These are phyloP conservation scores for Arthrobotrys iridis DNA, from an alignment of 2,329 filamentous ascomycete genomes.

Conservation along the genomic window DNA sequence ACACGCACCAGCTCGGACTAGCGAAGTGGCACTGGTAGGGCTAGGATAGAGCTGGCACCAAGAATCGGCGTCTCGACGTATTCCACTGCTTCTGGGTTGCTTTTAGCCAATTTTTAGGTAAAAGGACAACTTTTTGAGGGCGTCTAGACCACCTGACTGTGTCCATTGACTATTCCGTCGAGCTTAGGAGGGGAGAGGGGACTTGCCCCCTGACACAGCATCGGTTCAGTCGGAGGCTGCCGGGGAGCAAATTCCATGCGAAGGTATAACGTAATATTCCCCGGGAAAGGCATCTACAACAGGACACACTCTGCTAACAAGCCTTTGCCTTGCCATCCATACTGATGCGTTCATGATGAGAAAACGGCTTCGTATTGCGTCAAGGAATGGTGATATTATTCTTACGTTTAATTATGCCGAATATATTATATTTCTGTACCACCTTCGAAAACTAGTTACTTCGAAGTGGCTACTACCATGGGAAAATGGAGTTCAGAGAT, in stretches of 20 bases:
- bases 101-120: slow-evolving; percentile 55
- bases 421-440: slow-evolving; percentile 14
- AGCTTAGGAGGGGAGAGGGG: slow-evolving; percentile 13
- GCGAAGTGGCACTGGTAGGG: slow-evolving; percentile 14
- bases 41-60: slow-evolving; percentile 20
- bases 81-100: slow-evolving; percentile 11
- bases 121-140: slow-evolving; percentile 25
- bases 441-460: not conserved
- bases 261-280: slow-evolving; percentile 46
- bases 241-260: slow-evolving; percentile 34
- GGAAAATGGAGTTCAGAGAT: slow-evolving; percentile 9
- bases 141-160: slow-evolving; percentile 43
- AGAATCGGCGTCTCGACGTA: slow-evolving; percentile 51
- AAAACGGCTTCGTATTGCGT: slow-evolving; percentile 38
- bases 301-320: not conserved
- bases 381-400: slow-evolving; percentile 44
- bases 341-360: slow-evolving; percentile 21
- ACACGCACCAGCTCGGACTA: slow-evolving; percentile 10
- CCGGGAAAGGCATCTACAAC: slow-evolving; percentile 33
- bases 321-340: not conserved
- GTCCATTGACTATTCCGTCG: slow-evolving; percentile 10
- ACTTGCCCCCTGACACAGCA: slow-evolving; percentile 27
- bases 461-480: too few species aligned
- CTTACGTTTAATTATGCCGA: slow-evolving; percentile 50
- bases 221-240: slow-evolving; percentile 38